These are phyloP conservation scores for Thielaviopsis euricoi DNA, from an alignment of 2,329 filamentous ascomycete genomes.

Conservation along the genomic window DNA sequence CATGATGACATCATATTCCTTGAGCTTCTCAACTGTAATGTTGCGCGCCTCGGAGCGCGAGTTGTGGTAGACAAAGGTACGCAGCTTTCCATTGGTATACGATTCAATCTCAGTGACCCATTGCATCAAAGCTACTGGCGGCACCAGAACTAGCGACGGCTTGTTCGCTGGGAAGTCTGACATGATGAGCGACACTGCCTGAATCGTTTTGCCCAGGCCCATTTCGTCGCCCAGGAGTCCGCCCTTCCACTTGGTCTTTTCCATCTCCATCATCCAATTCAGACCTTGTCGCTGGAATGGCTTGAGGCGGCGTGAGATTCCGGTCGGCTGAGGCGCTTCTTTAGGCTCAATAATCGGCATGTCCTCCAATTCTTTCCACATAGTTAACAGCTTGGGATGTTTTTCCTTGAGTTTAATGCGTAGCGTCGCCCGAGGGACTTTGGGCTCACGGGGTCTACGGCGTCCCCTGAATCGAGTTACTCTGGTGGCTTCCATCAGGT, in stretches of 20 bases:
- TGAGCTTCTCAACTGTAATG: slow-evolving; percentile 57
- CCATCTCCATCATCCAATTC: slow-evolving; percentile 87
- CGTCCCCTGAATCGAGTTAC: neutral
- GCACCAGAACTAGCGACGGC: slow-evolving; percentile 76
- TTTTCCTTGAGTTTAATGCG: slow-evolving; percentile 21
- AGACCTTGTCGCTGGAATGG: slow-evolving; percentile 87
- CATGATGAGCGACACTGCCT: slow-evolving; percentile 96
- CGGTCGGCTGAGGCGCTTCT: slow-evolving; percentile 35
- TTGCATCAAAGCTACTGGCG: slow-evolving; percentile 88
- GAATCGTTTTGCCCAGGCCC: slow-evolving; percentile 97
- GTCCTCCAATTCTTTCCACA: slow-evolving; percentile 67
- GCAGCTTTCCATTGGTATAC: slow-evolving; percentile 75
- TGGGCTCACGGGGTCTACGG: neutral
- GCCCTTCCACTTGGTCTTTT: slow-evolving; percentile 69
- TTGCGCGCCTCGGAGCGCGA: slow-evolving; percentile 71
- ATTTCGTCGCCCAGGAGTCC: slow-evolving; percentile 93
- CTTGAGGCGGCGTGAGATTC: slow-evolving; percentile 72
- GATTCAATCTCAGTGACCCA: slow-evolving; percentile 72
- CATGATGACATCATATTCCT: slow-evolving; percentile 82
- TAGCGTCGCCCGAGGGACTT: neutral
- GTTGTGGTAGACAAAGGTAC: slow-evolving; percentile 80
- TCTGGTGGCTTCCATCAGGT: neutral
- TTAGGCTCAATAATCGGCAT: slow-evolving; percentile 47
- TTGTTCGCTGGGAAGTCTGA: slow-evolving; percentile 77
- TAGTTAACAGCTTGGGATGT: slow-evolving; percentile 64